phyloP scores from a whole-genome alignment of 2,329 filamentous ascomycete genomes.

The Plectosphaerella plurivora region DNA sequence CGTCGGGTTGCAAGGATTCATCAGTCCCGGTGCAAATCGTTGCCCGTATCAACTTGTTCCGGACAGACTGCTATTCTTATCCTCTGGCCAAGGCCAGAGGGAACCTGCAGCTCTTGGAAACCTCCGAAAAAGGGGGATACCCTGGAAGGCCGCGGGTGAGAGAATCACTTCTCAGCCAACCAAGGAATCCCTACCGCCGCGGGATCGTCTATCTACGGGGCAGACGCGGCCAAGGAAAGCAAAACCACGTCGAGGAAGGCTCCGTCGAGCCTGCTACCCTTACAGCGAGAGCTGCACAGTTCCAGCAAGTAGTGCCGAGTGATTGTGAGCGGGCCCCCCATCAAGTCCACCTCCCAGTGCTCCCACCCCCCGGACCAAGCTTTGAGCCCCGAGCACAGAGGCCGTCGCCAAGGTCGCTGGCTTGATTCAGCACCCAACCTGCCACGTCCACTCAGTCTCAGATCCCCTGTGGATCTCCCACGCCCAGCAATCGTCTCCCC shows the following conservation, averaged over 20 bases:
- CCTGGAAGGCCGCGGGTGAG: no score
- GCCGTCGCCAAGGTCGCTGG: constrained; percentile 1
- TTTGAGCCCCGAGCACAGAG: constrained; percentile 1
- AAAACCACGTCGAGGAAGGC: no score
- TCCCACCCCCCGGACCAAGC: background rate
- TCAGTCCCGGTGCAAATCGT: background rate
- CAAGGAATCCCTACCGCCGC: no score
- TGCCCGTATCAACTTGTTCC: constrained; percentile 1
- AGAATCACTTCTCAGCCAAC: no score
- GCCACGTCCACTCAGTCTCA: constrained; percentile 1
- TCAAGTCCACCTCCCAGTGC: background rate
- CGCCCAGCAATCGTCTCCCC: no score
- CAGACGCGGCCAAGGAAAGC: no score
- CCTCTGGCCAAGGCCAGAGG: background rate
- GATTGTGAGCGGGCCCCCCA: background rate
- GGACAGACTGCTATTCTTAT: background rate
- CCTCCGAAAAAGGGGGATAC: no score
- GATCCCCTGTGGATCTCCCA: constrained; percentile 1
- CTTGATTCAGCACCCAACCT: constrained; percentile 2
- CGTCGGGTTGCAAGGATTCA: background rate
- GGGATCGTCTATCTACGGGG: no score
- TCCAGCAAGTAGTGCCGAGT: no score
- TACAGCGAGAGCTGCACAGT: no score
- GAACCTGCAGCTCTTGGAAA: background rate
- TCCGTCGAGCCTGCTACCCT: no score